Base-by-base conservation (phyloP, 805 yeast genomes). In the Candida sonorensis region DNA sequence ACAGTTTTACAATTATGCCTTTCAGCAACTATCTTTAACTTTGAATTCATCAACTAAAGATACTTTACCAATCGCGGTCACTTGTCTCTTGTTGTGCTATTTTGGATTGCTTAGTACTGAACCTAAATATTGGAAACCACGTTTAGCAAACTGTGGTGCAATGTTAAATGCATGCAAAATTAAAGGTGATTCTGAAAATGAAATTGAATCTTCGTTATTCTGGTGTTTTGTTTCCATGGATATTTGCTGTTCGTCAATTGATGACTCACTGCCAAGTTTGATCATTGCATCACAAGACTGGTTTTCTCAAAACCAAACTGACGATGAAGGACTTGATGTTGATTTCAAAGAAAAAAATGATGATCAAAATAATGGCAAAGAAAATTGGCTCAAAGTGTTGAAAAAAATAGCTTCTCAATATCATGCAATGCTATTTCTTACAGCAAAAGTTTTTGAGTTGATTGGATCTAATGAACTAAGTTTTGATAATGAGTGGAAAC, bases 181-280 rank as follows among this genome's bases (percentile, higher is more conserved):
- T 28, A 48, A 59, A 40, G 70, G 67, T 1, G 53, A 58, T 27
- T 48, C 62, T 24, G 23, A 57, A 47, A 48, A 53, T 17, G 40
- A 37, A 14, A 48, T 64, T 14, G 61, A 60, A 28, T 42, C 66
- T 34, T 59, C 64, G 0, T 44, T 66, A 27, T 64, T 67, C 35
- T 67, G 72, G 72, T 57, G 61, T 29, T 62, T 64, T 45, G 64
- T 63, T 2, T 44, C 67, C 16, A 52, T 64, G 55, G 72, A 66
- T 38, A 52, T 64, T 7, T 58, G 48, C 4, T 40, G 33, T 11
- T 43, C 46, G 27, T 29, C 42, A 6, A 55, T 62, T 24, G 63
- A 62, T 11, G 66, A 62, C 8, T 17, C 26, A 2, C 14, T 41
- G 2, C 36, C 44, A 5, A 33, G n/a, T n/a, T n/a, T n/a, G n/a